Conservation (phyloP, 192 early-diverging fungal species). For the Glomus cerebriforme region DNA sequence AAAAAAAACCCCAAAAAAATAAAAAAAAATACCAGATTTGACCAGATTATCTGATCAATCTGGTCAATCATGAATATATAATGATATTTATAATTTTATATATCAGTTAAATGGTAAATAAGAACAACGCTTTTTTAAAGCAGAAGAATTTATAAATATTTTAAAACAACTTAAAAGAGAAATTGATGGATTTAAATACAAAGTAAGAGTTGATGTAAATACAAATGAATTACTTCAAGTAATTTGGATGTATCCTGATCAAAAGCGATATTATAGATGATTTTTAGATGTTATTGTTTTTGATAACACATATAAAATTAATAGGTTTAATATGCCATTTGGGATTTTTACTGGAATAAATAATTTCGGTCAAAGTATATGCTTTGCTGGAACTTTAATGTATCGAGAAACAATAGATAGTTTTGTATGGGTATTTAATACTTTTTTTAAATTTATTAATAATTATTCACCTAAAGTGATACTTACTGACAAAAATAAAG, state of each 20-base stretch:
- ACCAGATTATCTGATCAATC: no score
- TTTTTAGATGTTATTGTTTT: conserved; percentile 5
- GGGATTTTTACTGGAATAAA: not conserved
- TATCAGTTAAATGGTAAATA: not conserved
- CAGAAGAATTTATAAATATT: not conserved
- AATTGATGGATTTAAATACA: not conserved
- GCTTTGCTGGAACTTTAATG: not conserved
- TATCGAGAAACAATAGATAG: no score
- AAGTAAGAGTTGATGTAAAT: not conserved
- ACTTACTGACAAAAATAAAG: no score
- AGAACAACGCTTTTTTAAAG: not conserved
- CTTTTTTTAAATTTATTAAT: not conserved
- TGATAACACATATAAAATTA: conserved; percentile 11
- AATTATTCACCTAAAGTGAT: no score
- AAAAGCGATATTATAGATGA: not conserved
- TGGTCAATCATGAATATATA: conserved; percentile 1
- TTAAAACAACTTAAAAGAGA: not conserved
- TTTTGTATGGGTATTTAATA: not conserved
- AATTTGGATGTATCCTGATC: not conserved
- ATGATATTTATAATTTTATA: conserved; percentile 15
- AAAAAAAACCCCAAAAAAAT: no score
- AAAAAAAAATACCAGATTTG: no score
- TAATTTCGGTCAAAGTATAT: not conserved
- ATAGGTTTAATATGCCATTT: not conserved
- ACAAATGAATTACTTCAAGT: not conserved